A percentile compares a stretch with the other conserved stretches of the same genome.
phyloP scores from a whole-genome alignment of 2,329 filamentous ascomycete species.

The Aspergillus vadensis region DNA sequence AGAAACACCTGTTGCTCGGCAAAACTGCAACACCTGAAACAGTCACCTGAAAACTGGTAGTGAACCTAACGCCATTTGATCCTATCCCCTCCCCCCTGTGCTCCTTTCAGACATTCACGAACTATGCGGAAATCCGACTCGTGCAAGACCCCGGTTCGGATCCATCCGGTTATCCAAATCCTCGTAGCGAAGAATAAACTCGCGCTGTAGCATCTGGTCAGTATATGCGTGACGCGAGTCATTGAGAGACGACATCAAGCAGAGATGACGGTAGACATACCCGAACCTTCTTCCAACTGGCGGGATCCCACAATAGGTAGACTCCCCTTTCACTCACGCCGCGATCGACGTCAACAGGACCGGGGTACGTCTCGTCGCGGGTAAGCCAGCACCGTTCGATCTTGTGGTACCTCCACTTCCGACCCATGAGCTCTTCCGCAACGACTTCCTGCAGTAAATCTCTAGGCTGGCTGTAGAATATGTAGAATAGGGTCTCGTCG shows the following conservation, averaged over 20 bases:
- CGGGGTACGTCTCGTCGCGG: constrained; percentile 50
- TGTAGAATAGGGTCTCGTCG: constrained; percentile 68
- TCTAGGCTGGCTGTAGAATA: constrained; percentile 68
- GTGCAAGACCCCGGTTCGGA: constrained; percentile 38
- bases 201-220: constrained; percentile 38
- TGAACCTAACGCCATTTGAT: constrained; percentile 39
- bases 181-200: constrained; percentile 53
- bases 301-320: constrained; percentile 54
- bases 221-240: constrained; percentile 1
- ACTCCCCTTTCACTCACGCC: constrained; percentile 54
- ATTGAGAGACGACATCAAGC: background rate
- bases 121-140: constrained; percentile 40
- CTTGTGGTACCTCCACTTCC: constrained; percentile 57
- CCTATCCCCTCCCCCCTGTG: constrained; percentile 19
- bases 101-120: constrained; percentile 32
- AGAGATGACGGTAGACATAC: constrained; percentile 34
- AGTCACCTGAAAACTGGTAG: constrained; percentile 29
- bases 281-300: constrained; percentile 52
- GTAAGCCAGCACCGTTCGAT: constrained; percentile 55
- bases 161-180: constrained; percentile 52
- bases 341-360: constrained; percentile 51
- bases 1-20: constrained; percentile 32
- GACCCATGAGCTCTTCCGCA: constrained; percentile 61
- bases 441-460: constrained; percentile 68
- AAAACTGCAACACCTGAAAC: constrained; percentile 28